A percentile compares a stretch with the other conserved stretches of the same genome.
phyloP scores from a whole-genome alignment of 2,329 filamentous ascomycete species.

The Fusarium dlaminii region DNA sequence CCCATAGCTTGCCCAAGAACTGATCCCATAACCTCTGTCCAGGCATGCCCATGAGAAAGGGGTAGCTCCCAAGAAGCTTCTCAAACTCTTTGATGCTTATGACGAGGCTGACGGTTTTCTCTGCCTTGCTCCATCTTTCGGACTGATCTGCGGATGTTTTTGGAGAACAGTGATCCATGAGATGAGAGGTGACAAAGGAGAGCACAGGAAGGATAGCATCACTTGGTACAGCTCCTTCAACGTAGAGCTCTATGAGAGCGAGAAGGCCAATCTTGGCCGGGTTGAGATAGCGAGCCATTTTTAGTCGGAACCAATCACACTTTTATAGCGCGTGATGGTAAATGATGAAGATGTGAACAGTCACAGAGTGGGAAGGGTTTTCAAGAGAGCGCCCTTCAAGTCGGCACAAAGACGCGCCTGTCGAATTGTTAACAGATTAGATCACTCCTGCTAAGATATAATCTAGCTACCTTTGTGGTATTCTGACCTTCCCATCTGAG shows the following conservation, averaged over 20 bases:
- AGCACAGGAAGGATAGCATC: slow-evolving; percentile 78
- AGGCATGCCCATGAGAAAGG: slow-evolving; percentile 67
- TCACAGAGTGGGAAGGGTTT: neutral
- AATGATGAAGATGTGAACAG: neutral
- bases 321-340: neutral
- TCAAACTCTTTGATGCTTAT: slow-evolving; percentile 68
- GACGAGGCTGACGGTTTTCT: slow-evolving; percentile 61
- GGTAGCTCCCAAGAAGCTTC: slow-evolving; percentile 62
- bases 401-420: slow-evolving; percentile 17
- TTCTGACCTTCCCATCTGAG: neutral
- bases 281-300: slow-evolving; percentile 86
- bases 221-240: slow-evolving; percentile 73
- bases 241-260: slow-evolving; percentile 83
- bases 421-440: slow-evolving; percentile 12
- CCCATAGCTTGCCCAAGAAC: slow-evolving; percentile 84
- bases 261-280: slow-evolving; percentile 87
- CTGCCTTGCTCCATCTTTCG: slow-evolving; percentile 58
- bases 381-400: neutral
- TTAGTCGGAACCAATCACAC: neutral
- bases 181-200: slow-evolving; percentile 79
- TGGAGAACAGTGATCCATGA: slow-evolving; percentile 61
- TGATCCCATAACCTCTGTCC: slow-evolving; percentile 88
- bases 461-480: neutral
- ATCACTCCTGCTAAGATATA: neutral
- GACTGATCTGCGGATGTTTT: slow-evolving; percentile 42